phyloP scores from a whole-genome alignment of 2,329 filamentous ascomycete genomes.

The Thelonectria rubi region DNA sequence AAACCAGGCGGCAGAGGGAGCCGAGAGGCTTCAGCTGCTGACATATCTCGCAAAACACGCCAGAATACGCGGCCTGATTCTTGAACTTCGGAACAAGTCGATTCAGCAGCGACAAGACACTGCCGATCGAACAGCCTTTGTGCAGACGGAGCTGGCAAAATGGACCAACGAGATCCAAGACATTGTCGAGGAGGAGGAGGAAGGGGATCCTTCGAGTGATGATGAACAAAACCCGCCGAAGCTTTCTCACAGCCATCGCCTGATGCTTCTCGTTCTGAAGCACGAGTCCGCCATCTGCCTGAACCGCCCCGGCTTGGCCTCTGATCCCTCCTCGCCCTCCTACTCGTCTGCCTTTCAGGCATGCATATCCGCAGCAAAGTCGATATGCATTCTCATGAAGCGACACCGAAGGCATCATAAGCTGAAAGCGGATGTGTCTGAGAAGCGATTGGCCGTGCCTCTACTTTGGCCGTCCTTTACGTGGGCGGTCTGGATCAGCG shows the following conservation, averaged over 20 bases:
- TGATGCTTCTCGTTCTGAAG: slow-evolving; percentile 55
- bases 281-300: slow-evolving; percentile 61
- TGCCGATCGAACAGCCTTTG: slow-evolving; percentile 53
- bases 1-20: slow-evolving; percentile 26
- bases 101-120: slow-evolving; percentile 56
- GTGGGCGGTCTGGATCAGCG: slow-evolving; percentile 63
- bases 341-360: slow-evolving; percentile 60
- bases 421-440: slow-evolving; percentile 19
- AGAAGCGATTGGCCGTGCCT: slow-evolving; percentile 35
- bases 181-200: slow-evolving; percentile 51
- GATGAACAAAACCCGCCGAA: slow-evolving; percentile 12
- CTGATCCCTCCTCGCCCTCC: slow-evolving; percentile 52
- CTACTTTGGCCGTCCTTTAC: slow-evolving; percentile 62
- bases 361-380: slow-evolving; percentile 60
- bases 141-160: slow-evolving; percentile 58
- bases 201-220: slow-evolving; percentile 15
- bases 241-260: slow-evolving; percentile 49
- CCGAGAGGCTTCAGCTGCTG: slow-evolving; percentile 48
- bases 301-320: slow-evolving; percentile 59
- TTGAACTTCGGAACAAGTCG: slow-evolving; percentile 62
- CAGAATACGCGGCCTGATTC: slow-evolving; percentile 58
- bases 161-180: slow-evolving; percentile 65
- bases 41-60: slow-evolving; percentile 57
- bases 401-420: slow-evolving; percentile 33
- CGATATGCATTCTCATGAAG: slow-evolving; percentile 55